Conservation (phyloP, 495 filamentous ascomycete genomes). For the Parmelia sp. region DNA sequence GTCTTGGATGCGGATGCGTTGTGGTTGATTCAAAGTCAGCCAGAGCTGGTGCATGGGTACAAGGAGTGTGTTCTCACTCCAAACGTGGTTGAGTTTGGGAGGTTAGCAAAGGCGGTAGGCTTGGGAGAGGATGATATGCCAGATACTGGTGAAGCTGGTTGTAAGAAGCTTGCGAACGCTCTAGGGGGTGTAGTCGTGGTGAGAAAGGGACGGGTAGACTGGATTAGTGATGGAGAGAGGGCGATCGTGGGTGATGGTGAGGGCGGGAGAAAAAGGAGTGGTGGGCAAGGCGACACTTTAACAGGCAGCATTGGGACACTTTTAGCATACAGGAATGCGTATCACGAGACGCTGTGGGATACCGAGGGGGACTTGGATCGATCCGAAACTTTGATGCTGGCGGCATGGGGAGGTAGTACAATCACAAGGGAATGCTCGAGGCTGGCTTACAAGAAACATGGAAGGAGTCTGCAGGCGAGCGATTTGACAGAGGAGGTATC, state of each 20-base stretch:
- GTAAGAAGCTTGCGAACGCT: constrained; percentile 64
- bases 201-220: constrained; percentile 82
- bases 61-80: constrained; percentile 84
- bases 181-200: constrained; percentile 86
- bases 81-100: constrained; percentile 86
- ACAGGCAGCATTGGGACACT: constrained; percentile 86
- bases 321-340: constrained; percentile 79
- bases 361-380: constrained; percentile 42
- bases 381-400: constrained; percentile 64
- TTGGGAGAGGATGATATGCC: constrained; percentile 48
- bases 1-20: constrained; percentile 92
- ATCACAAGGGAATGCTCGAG: constrained; percentile 90
- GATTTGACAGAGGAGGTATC: constrained; percentile 91
- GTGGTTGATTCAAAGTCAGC: constrained; percentile 64
- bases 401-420: constrained; percentile 77
- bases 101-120: constrained; percentile 65
- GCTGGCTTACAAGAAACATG: constrained; percentile 78
- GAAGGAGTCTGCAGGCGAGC: constrained; percentile 85
- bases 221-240: constrained; percentile 72
- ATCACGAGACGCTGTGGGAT: constrained; percentile 76
- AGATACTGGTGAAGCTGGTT: constrained; percentile 38
- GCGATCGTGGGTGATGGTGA: constrained; percentile 66
- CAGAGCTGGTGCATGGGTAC: constrained; percentile 73
- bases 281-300: constrained; percentile 92
- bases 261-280: constrained; percentile 83